These are phyloP conservation scores for Penicillium ochrochloron DNA, from an alignment of 495 filamentous ascomycete genomes.

Conservation along the genomic window DNA sequence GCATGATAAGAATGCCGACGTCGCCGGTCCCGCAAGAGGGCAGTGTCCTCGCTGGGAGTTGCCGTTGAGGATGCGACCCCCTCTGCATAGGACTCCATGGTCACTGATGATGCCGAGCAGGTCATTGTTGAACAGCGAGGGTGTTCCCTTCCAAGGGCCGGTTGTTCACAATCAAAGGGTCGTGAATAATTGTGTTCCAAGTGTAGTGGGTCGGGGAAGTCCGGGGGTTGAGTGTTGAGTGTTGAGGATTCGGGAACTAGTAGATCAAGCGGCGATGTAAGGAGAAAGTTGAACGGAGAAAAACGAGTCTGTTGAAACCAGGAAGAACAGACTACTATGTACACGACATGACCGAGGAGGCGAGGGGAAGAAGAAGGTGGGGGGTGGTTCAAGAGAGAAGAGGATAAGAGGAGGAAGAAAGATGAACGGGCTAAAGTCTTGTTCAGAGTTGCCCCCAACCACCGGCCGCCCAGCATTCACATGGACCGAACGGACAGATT, in stretches of 20 bases:
- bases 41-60: constrained; percentile 42
- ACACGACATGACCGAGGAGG: constrained; percentile 10
- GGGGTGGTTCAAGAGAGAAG: constrained; percentile 14
- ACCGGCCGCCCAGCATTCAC: constrained; percentile 26
- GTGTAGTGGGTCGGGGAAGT: constrained; percentile 12
- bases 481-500: constrained; percentile 27
- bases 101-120: constrained; percentile 50
- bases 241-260: background rate
- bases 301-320: constrained; percentile 20
- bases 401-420: background rate
- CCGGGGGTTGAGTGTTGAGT: constrained; percentile 7
- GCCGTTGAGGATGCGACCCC: constrained; percentile 36
- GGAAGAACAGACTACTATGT: constrained; percentile 18
- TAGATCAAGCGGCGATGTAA: background rate
- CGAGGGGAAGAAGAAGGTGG: constrained; percentile 11
- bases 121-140: constrained; percentile 39
- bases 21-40: constrained; percentile 50
- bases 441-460: constrained; percentile 28
- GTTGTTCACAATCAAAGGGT: background rate
- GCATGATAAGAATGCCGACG: constrained; percentile 70
- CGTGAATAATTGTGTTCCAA: background rate
- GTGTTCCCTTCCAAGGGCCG: background rate
- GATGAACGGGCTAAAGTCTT: constrained; percentile 7
- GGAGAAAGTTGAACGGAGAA: background rate
- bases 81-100: constrained; percentile 49